Percentiles rank a stretch among this genome's conserved stretches.
These are phyloP conservation scores for Sclerotinia spermophila DNA, from an alignment of 2,329 filamentous ascomycete genomes.

Conservation along the genomic window DNA sequence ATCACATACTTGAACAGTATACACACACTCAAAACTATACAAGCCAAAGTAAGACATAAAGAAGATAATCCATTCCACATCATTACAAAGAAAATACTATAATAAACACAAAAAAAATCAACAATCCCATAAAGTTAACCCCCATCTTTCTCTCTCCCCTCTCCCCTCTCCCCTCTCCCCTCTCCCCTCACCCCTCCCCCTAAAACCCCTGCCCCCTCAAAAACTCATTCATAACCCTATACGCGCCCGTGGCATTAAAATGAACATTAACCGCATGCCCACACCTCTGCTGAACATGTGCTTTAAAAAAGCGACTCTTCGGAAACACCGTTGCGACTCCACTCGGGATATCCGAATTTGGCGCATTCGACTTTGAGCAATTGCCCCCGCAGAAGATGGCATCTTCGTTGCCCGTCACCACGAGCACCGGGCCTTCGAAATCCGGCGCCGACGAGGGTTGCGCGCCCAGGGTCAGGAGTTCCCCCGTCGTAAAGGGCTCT, in stretches of 20 bases:
- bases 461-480: neutral
- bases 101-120: too few species aligned
- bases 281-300: neutral
- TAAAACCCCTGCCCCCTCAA: neutral
- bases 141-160: too few species aligned
- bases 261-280: constrained; percentile 17
- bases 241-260: constrained; percentile 4
- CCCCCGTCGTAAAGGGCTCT: neutral
- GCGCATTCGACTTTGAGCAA: neutral
- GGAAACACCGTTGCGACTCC: neutral
- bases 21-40: too few species aligned
- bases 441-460: neutral
- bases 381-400: constrained; percentile 8
- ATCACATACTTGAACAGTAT: too few species aligned
- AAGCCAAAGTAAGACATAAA: too few species aligned
- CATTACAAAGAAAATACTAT: neutral
- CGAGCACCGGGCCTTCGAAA: neutral
- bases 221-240: constrained; percentile 15
- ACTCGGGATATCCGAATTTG: neutral
- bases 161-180: too few species aligned
- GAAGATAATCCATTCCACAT: too few species aligned
- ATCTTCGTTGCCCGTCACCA: constrained; percentile 7
- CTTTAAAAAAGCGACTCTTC: neutral
- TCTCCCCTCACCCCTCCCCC: neutral
- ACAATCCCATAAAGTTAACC: neutral